phyloP scores from a whole-genome alignment of 2,329 filamentous ascomycete species.

The Cladosporium sp. region DNA sequence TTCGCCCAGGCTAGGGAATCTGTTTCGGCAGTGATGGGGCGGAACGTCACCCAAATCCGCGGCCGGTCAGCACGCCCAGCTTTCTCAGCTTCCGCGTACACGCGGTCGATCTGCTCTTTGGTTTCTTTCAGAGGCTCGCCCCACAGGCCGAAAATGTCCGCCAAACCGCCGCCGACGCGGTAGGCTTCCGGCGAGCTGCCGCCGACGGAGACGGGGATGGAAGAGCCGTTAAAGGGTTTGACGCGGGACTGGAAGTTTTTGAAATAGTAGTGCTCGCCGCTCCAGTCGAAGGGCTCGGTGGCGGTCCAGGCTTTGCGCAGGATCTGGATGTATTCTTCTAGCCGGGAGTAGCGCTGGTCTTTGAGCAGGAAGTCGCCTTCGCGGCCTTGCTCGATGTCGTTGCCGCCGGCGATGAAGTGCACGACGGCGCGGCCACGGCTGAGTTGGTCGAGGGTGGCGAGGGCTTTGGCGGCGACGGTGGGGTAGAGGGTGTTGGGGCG shows the following conservation, averaged over 20 bases:
- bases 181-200: conserved; percentile 58
- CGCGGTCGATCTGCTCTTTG: conserved; percentile 57
- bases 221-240: conserved; percentile 47
- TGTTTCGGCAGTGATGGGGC: conserved; percentile 58
- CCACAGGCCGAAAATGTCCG: conserved; percentile 62
- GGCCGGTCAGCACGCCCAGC: conserved; percentile 51
- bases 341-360: conserved; percentile 53
- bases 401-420: conserved; percentile 61
- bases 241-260: conserved; percentile 55
- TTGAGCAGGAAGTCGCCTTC: conserved; percentile 59
- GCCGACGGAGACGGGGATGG: conserved; percentile 56
- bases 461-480: conserved; percentile 58
- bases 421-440: conserved; percentile 56
- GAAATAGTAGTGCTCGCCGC: conserved; percentile 57
- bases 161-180: conserved; percentile 54
- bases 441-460: conserved; percentile 59
- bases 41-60: conserved; percentile 62
- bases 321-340: conserved; percentile 61
- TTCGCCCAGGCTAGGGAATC: conserved; percentile 61
- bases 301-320: conserved; percentile 56
- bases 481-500: conserved; percentile 60
- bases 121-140: conserved; percentile 62
- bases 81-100: conserved; percentile 56
- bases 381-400: conserved; percentile 55
- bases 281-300: conserved; percentile 57